phyloP scores from a whole-genome alignment of 768 basidiomycete species.

The Termitomyces eurrhizus region DNA sequence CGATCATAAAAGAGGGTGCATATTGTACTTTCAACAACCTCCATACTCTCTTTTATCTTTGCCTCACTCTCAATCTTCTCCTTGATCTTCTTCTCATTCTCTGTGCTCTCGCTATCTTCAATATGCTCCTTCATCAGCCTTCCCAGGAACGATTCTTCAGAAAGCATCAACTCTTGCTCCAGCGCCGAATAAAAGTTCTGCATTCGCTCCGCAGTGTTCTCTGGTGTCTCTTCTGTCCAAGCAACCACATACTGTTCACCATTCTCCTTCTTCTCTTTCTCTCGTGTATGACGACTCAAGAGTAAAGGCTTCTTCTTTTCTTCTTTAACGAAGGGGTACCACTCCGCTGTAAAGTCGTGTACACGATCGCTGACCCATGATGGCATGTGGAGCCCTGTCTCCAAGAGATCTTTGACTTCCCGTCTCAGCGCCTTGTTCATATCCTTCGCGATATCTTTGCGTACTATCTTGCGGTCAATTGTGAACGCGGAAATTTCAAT shows the following conservation, averaged over 20 bases:
- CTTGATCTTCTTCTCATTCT: slow-evolving; percentile 28
- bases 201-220: slow-evolving; percentile 49
- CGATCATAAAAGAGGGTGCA: slow-evolving; percentile 81
- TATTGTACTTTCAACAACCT: slow-evolving; percentile 68
- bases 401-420: slow-evolving; percentile 51
- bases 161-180: slow-evolving; percentile 57
- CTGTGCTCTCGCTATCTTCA: slow-evolving; percentile 25
- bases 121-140: slow-evolving; percentile 24
- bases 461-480: slow-evolving; percentile 47
- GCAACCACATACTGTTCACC: slow-evolving; percentile 36
- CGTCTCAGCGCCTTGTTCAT: slow-evolving; percentile 49
- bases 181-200: slow-evolving; percentile 69
- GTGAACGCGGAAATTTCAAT: slow-evolving; percentile 61
- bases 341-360: slow-evolving; percentile 46
- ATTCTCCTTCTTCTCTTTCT: slow-evolving; percentile 23
- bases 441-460: slow-evolving; percentile 48
- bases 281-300: slow-evolving; percentile 12
- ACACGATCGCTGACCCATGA: slow-evolving; percentile 63
- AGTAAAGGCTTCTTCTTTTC: slow-evolving; percentile 6
- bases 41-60: slow-evolving; percentile 58
- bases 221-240: slow-evolving; percentile 40
- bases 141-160: slow-evolving; percentile 31
- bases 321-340: slow-evolving; percentile 54
- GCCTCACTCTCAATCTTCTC: slow-evolving; percentile 37
- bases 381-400: slow-evolving; percentile 31